phyloP scores from a whole-genome alignment of 2,329 filamentous ascomycete species.

The Colletotrichum endophyticum region DNA sequence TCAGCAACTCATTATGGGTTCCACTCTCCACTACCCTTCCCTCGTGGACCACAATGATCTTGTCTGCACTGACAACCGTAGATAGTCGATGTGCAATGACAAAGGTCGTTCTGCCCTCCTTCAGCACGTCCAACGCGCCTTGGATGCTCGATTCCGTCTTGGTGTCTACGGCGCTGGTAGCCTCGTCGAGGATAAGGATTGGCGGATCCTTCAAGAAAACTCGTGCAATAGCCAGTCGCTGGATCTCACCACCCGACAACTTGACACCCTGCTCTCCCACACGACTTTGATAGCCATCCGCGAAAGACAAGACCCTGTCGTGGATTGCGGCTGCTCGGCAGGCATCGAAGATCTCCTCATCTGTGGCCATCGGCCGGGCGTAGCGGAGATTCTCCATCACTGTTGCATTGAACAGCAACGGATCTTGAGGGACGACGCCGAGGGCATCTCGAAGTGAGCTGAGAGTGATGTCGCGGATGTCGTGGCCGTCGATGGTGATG shows the following conservation, averaged over 20 bases:
- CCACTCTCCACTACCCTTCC: neutral
- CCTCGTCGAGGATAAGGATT: slow-evolving; percentile 75
- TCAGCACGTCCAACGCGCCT: slow-evolving; percentile 57
- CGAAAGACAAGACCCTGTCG: slow-evolving; percentile 59
- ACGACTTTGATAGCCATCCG: slow-evolving; percentile 61
- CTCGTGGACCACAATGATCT: neutral
- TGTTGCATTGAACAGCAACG: slow-evolving; percentile 70
- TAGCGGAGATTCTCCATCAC: slow-evolving; percentile 71
- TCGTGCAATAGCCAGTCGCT: slow-evolving; percentile 74
- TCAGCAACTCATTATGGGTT: slow-evolving; percentile 40
- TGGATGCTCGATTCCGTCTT: slow-evolving; percentile 70
- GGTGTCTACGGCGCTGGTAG: slow-evolving; percentile 68
- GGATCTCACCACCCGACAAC: slow-evolving; percentile 74
- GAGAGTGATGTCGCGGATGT: slow-evolving; percentile 30
- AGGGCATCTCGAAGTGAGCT: slow-evolving; percentile 35
- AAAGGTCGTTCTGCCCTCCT: slow-evolving; percentile 43
- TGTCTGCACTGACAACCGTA: slow-evolving; percentile 1
- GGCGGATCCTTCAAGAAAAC: slow-evolving; percentile 69
- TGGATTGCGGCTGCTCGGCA: slow-evolving; percentile 57
- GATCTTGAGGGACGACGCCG: slow-evolving; percentile 75
- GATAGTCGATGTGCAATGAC: slow-evolving; percentile 14
- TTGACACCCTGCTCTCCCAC: slow-evolving; percentile 72
- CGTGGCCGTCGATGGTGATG: slow-evolving; percentile 23
- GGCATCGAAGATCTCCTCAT: neutral
- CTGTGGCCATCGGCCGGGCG: neutral